Percentiles rank a stretch among this genome's conserved stretches.
These are phyloP conservation scores for button mushroom (Agaricus bisporus) DNA, from an alignment of 768 basidiomycete species.

Conservation along the genomic window DNA sequence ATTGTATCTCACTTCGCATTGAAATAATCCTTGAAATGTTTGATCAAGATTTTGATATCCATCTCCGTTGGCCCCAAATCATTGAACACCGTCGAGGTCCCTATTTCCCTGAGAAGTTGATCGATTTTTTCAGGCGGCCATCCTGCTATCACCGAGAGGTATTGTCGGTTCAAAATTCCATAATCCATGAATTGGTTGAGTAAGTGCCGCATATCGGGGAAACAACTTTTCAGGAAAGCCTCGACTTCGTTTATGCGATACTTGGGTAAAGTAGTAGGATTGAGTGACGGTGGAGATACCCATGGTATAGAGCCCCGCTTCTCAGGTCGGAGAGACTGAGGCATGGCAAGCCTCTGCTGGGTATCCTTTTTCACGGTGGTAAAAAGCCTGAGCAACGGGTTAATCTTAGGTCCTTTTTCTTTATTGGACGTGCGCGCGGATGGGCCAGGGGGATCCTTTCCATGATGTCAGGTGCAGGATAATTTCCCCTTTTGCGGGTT, in stretches of 20 bases:
- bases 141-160: not conserved
- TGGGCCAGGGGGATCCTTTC: too few relatives aligned
- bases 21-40: not conserved
- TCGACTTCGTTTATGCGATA: not conserved
- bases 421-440: too few relatives aligned
- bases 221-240: not conserved
- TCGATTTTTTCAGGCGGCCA: not conserved
- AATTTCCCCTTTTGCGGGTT: too few relatives aligned
- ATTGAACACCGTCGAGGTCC: not conserved
- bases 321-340: too few relatives aligned
- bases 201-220: slow-evolving; percentile 3
- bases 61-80: not conserved
- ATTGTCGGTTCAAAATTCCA: slow-evolving; percentile 1
- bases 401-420: too few relatives aligned
- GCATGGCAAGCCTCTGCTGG: too few relatives aligned
- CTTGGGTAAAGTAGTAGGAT: not conserved
- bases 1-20: not conserved
- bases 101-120: not conserved
- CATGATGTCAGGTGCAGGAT: too few relatives aligned
- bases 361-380: too few relatives aligned
- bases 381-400: too few relatives aligned
- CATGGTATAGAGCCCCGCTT: too few relatives aligned
- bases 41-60: not conserved
- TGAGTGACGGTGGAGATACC: too few relatives aligned
- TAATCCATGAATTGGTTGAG: not conserved